These are phyloP conservation scores for Aspergillus saccharolyticus DNA, from an alignment of 495 filamentous ascomycete species.

Conservation along the genomic window DNA sequence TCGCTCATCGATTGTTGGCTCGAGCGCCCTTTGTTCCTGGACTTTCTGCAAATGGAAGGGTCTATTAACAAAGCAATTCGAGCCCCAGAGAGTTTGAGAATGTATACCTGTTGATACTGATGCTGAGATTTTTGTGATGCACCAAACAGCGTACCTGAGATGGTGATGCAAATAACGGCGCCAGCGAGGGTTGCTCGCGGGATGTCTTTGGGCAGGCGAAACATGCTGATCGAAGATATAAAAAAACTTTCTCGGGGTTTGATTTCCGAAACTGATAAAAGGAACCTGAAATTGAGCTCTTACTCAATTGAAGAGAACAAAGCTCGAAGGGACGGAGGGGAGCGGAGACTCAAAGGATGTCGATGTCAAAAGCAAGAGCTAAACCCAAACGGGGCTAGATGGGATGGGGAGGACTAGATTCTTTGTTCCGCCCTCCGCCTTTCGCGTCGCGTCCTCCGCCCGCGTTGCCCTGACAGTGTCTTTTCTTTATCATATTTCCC, in stretches of 20 bases:
- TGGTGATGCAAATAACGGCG: neutral
- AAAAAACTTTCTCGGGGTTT: no score
- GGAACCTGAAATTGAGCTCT: no score
- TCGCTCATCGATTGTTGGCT: conserved; percentile 50
- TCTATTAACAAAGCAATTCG: neutral
- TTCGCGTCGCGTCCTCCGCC: conserved; percentile 22
- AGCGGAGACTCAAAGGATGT: neutral
- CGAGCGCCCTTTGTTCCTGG: conserved; percentile 30
- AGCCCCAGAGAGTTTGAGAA: neutral
- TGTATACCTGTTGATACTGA: conserved; percentile 27
- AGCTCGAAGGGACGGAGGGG: neutral
- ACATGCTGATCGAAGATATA: conserved; percentile 46
- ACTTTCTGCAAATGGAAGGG: conserved; percentile 23
- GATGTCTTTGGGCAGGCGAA: conserved; percentile 4
- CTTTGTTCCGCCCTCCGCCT: neutral
- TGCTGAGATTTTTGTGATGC: neutral
- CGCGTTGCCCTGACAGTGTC: neutral
- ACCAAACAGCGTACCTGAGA: neutral
- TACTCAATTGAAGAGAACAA: neutral
- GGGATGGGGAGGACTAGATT: conserved; percentile 11
- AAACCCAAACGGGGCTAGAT: conserved; percentile 15
- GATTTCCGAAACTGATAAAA: no score
- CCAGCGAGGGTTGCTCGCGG: neutral
- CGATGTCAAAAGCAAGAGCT: conserved; percentile 21
- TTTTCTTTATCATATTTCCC: neutral